A percentile compares a stretch with the other conserved stretches of the same genome.
Evolutionary conservation across 257 asterid genomes (phyloP).

Genomic region (Petrea volubilis): DNA sequence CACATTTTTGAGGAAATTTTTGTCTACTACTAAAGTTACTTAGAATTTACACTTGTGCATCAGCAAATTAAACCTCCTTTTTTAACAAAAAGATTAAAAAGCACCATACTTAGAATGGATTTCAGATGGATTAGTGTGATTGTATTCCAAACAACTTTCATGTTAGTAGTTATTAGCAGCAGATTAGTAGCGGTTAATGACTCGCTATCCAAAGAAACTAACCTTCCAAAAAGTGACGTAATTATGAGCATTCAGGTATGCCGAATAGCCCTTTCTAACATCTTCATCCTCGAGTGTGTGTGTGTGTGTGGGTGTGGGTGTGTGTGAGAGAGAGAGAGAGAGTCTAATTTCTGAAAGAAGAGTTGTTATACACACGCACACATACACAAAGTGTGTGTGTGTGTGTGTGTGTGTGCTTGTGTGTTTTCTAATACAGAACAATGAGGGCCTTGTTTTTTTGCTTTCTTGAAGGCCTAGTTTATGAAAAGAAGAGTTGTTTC

Average conservation of each 20-base stretch:
- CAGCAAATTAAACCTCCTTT: background rate
- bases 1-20: constrained; percentile 13
- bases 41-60: constrained; percentile 23
- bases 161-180: constrained; percentile 8
- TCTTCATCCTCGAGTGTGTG: background rate
- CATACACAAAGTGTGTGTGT: no score
- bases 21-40: constrained; percentile 14
- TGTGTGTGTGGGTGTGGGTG: no score
- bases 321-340: no score
- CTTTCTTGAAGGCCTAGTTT: no score
- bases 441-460: no score
- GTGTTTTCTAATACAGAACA: no score
- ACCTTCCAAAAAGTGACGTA: constrained; percentile 12
- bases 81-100: background rate
- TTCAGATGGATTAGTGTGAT: constrained; percentile 30
- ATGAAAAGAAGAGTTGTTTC: no score
- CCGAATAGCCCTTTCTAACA: background rate
- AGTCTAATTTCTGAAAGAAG: no score
- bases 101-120: constrained; percentile 25
- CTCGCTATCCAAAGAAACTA: constrained; percentile 4
- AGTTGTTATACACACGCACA: no score
- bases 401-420: no score
- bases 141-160: no score
- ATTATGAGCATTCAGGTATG: constrained; percentile 47
- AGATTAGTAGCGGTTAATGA: constrained; percentile 10